Percentiles rank a stretch among this genome's conserved stretches.
Conservation (phyloP, 805 yeast genomes). For the Saccharomycopsis schoenii region DNA sequence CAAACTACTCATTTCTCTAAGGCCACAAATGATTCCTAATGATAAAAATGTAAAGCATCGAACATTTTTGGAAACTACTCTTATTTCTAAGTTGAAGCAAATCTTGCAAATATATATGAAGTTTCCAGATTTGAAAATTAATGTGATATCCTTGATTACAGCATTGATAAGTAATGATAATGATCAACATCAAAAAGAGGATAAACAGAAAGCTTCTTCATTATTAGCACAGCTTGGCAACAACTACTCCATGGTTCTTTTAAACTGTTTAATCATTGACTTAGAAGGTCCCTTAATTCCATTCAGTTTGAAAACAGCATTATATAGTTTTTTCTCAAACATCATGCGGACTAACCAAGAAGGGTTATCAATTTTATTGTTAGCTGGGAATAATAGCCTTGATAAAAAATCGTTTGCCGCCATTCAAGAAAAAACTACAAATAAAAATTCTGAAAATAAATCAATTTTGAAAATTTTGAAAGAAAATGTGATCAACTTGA, state of each 20-base stretch:
- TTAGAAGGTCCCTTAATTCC: constrained; percentile 48
- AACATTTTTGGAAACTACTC: constrained; percentile 52
- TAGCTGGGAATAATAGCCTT: constrained; percentile 36
- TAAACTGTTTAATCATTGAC: constrained; percentile 51
- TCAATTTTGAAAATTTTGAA: constrained; percentile 51
- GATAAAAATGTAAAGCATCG: constrained; percentile 21
- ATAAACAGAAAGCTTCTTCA: constrained; percentile 47
- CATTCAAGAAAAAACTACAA: neutral
- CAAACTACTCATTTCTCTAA: constrained; percentile 43
- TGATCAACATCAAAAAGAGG: neutral
- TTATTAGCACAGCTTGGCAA: constrained; percentile 71
- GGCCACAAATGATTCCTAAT: constrained; percentile 35
- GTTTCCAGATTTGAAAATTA: constrained; percentile 37
- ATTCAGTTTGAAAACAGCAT: constrained; percentile 39
- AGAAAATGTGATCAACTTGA: constrained; percentile 40
- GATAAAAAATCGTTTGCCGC: neutral
- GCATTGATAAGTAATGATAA: constrained; percentile 41
- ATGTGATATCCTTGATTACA: constrained; percentile 46
- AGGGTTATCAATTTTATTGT: constrained; percentile 61
- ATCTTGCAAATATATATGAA: constrained; percentile 50
- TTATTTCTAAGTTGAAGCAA: constrained; percentile 46
- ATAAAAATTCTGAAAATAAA: constrained; percentile 5
- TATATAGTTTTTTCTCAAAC: constrained; percentile 57
- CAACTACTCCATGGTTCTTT: constrained; percentile 47
- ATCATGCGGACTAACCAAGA: constrained; percentile 66